A percentile compares a stretch with the other conserved stretches of the same genome.
phyloP scores from a whole-genome alignment of 1,139 yeast genomes.

The Magnusiomyces magnusii region DNA sequence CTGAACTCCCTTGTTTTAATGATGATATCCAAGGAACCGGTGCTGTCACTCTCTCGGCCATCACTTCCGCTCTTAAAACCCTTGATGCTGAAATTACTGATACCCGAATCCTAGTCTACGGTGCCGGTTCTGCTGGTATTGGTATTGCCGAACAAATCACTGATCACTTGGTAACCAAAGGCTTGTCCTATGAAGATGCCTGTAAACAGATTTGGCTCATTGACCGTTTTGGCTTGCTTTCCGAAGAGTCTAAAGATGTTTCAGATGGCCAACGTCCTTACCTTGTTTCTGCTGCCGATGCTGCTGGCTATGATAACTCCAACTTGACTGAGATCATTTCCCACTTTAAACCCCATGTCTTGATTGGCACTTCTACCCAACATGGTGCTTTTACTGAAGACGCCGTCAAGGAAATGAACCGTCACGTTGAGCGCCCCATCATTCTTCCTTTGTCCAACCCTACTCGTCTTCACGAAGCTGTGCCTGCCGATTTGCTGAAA shows the following conservation, averaged over 20 bases:
- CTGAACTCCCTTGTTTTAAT: constrained; percentile 75
- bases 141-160: constrained; percentile 94
- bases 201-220: constrained; percentile 62
- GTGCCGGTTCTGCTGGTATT: constrained; percentile 95
- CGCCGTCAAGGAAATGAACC: constrained; percentile 81
- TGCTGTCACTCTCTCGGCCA: constrained; percentile 93
- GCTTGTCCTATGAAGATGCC: constrained; percentile 65
- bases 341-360: constrained; percentile 75
- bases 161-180: constrained; percentile 77
- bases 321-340: constrained; percentile 61
- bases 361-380: constrained; percentile 97
- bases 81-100: constrained; percentile 62
- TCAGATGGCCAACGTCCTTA: constrained; percentile 59
- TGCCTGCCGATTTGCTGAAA: constrained; percentile 78
- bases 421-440: constrained; percentile 78
- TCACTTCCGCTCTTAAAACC: constrained; percentile 78
- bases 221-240: constrained; percentile 78
- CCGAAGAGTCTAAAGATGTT: constrained; percentile 40
- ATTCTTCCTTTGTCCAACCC: constrained; percentile 96
- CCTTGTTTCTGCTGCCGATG: constrained; percentile 56
- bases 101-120: constrained; percentile 65
- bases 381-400: constrained; percentile 91
- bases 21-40: constrained; percentile 99
- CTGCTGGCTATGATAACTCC: constrained; percentile 56
- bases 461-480: constrained; percentile 91